phyloP scores from a whole-genome alignment of 176 grass and related monocot genomes.

The Carex kokanica region DNA sequence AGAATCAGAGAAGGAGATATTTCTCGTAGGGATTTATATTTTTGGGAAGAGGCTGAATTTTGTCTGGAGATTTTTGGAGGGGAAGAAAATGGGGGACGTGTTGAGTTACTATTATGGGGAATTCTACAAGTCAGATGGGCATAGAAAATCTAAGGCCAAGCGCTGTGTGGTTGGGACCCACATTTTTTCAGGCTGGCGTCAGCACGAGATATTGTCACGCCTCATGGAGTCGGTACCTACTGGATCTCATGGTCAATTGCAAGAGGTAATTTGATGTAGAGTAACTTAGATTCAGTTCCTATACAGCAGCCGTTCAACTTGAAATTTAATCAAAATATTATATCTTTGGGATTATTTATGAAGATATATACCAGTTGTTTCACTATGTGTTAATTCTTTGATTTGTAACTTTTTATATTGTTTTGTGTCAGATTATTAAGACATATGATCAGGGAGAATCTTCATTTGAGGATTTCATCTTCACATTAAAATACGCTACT shows the following conservation, averaged over 20 bases:
- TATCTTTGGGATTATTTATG: background rate
- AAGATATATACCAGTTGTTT: no score
- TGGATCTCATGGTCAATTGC: conserved; percentile 41
- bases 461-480: conserved; percentile 84
- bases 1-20: conserved; percentile 52
- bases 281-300: background rate
- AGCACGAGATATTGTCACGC: conserved; percentile 72
- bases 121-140: conserved; percentile 69
- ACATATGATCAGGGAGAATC: conserved; percentile 54
- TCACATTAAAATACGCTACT: conserved; percentile 51
- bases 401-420: conserved; percentile 12
- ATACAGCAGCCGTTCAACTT: background rate
- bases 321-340: background rate
- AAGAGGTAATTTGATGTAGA: conserved; percentile 28
- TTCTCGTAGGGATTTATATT: conserved; percentile 87
- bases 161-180: conserved; percentile 64
- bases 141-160: conserved; percentile 80
- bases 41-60: conserved; percentile 89
- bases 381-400: no score
- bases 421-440: conserved; percentile 55
- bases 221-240: conserved; percentile 44
- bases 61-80: conserved; percentile 55
- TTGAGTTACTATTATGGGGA: conserved; percentile 80
- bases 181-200: conserved; percentile 80
- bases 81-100: conserved; percentile 70